phyloP scores from a whole-genome alignment of 441 rosid species.

The Cnidoscolus chayamansa region DNA sequence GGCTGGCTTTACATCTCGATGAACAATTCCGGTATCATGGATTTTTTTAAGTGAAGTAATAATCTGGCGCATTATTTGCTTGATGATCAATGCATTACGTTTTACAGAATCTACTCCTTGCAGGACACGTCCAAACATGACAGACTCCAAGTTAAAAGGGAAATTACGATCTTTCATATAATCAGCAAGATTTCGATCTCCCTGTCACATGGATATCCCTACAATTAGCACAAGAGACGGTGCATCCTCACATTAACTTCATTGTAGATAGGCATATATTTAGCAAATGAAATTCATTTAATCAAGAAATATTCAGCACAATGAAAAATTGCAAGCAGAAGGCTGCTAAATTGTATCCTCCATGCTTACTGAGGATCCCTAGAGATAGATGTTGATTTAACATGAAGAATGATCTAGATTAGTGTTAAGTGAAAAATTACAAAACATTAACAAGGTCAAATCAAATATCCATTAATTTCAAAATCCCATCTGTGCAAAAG shows the following conservation, averaged over 20 bases:
- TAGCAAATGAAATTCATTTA: slow-evolving; percentile 1
- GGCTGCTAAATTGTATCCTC: neutral
- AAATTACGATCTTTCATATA: slow-evolving; percentile 86
- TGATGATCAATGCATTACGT: slow-evolving; percentile 77
- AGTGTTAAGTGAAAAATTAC: no score
- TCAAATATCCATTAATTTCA: no score
- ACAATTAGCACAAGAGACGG: slow-evolving; percentile 28
- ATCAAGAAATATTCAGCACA: neutral
- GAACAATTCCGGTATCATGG: slow-evolving; percentile 89
- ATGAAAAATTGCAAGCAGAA: slow-evolving; percentile 9
- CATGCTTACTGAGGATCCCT: neutral
- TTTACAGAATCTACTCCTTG: slow-evolving; percentile 71
- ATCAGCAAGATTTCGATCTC: slow-evolving; percentile 77
- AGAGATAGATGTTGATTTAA: no score
- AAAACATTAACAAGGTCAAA: no score
- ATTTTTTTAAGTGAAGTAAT: slow-evolving; percentile 80
- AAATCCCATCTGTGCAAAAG: no score
- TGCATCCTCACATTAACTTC: slow-evolving; percentile 21
- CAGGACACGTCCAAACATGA: slow-evolving; percentile 79
- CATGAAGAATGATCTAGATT: no score
- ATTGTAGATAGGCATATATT: slow-evolving; percentile 10
- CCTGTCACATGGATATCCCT: slow-evolving; percentile 51
- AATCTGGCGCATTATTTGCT: slow-evolving; percentile 91
- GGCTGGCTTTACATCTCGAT: slow-evolving; percentile 87
- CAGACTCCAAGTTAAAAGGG: slow-evolving; percentile 76